Evolutionary conservation across 2,329 filamentous ascomycete genomes (phyloP), one percentile per base, ranked within the genome.

Genomic region (Periconia sp.): DNA sequence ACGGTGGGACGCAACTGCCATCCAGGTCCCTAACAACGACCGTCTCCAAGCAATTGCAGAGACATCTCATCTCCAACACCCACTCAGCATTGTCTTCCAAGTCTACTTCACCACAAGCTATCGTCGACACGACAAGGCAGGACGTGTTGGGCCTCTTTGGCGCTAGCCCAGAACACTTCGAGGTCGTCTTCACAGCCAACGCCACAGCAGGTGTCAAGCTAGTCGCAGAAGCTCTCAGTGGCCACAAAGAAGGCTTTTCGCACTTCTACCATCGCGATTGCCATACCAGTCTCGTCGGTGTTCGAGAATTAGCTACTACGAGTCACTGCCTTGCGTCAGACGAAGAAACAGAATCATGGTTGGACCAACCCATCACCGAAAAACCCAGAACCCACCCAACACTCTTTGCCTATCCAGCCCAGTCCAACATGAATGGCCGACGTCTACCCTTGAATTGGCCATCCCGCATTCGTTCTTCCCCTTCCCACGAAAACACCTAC

Each of bases 171-270:
- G 81, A 85, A 7, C 79, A 90, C 3, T 97, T 92, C 63, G 92
- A 97, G 64, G 74, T 97, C 1, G 84, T 97, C 1, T 97, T 97
- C 68, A 91, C 94, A n/a, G 86, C 91, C 19, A 97, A 97, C 72
- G 89, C 93, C 15, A 97, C 93, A 0, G 92, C 91, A 2, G 92
- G 85, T 2, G 86, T 95, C 63, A 97, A 97, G 72, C 77, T 97
- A 3, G 89, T 96, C 1, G 81, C 83, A 35, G 93, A 97, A 52
- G 85, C 86, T 2, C 82, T 96, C 61, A 79, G 89, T 47, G 84
- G 86, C 49, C 75, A 79, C 31, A 79, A 70, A 47, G 47, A 77
- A 20, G 91, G 91, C 0, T 96, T 94, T 64, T 80, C 82, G 66
- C 96, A 92, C 72, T 84, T 82, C 1, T 96, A 96, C 67, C 92